A percentile compares a stretch with the other conserved stretches of the same genome.
These are phyloP conservation scores for Corymbia citriodora DNA, from an alignment of 441 rosid genomes.

Conservation along the genomic window DNA sequence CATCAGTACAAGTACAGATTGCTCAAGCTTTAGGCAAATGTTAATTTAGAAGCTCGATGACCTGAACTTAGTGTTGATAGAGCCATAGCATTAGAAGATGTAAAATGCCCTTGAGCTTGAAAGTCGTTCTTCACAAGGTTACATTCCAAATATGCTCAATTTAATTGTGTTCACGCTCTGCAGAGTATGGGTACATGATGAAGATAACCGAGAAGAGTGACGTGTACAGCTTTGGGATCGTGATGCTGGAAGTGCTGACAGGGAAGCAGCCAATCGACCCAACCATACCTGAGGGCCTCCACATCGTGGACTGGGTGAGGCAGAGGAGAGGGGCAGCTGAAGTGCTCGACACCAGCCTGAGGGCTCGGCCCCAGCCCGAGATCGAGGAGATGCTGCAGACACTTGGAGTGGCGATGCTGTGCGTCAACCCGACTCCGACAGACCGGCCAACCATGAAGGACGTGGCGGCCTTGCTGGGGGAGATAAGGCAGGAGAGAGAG, in stretches of 20 bases:
- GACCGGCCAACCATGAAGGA: constrained; percentile 14
- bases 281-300: constrained; percentile 10
- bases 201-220: constrained; percentile 18
- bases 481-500: constrained; percentile 10
- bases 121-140: neutral
- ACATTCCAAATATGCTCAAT: neutral
- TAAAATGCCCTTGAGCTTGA: neutral
- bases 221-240: constrained; percentile 14
- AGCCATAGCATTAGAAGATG: neutral
- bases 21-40: neutral
- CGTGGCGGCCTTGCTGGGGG: constrained; percentile 9
- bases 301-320: constrained; percentile 17
- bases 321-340: neutral
- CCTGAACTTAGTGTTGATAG: neutral
- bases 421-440: constrained; percentile 3
- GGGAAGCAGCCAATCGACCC: constrained; percentile 19
- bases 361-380: constrained; percentile 8
- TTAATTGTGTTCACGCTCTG: neutral
- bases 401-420: constrained; percentile 14
- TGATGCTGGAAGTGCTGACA: constrained; percentile 10
- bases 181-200: constrained; percentile 15
- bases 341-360: constrained; percentile 5
- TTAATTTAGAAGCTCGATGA: neutral
- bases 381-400: constrained; percentile 13
- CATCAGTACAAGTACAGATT: neutral